Evolutionary conservation across 129 eudicot genomes (phyloP), one percentile per base, ranked within the genome.

Genomic region (Solidago caesia): DNA sequence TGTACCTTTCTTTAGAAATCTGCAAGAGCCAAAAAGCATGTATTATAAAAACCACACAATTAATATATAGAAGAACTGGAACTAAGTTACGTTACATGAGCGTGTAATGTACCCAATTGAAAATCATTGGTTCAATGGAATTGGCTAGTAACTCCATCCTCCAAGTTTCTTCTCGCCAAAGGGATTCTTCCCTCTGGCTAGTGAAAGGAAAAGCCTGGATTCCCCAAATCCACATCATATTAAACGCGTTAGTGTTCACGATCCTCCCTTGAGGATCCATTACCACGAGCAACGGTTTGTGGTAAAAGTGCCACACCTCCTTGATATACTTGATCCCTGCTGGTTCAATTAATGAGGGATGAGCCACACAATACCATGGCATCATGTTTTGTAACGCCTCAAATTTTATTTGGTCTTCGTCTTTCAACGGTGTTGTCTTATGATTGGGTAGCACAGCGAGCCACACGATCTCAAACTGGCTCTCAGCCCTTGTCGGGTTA

Each of bases 151-250:
- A 75, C 13, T 87, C 91, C 51, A 95, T 85, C 75, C 78, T 91
- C 99, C 99, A 95, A 2, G 82, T 61, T 44, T 76, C 90, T 6
- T 83, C 93, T 15, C 63, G 73, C 99, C 99, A 95, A 0, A 94
- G 90, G 14, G 80, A 81, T 68, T 82, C 87, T 79, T 91, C 99
- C 73, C 84, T 85, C 5, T 47, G 25, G 81, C 80, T 85, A 2
- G 96, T 85, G 80, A 94, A 94, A 7, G 84, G 96, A 86, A 82
- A 91, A 73, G 88, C 97, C 64, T 70, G 13, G 62, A 86, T 73
- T n/a, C 94, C 99, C 99, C 99, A 95, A 72, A 95, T 95, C 97
- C 94, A 91, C 87, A 91, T 85, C 98, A 90, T 88, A 53, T 91
- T 88, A 41, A 88, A 67, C 0, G 97, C 93, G 52, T 94, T 86